phyloP scores from a whole-genome alignment of 2,329 filamentous ascomycete genomes.

The Xylariomycetidae sp. region DNA sequence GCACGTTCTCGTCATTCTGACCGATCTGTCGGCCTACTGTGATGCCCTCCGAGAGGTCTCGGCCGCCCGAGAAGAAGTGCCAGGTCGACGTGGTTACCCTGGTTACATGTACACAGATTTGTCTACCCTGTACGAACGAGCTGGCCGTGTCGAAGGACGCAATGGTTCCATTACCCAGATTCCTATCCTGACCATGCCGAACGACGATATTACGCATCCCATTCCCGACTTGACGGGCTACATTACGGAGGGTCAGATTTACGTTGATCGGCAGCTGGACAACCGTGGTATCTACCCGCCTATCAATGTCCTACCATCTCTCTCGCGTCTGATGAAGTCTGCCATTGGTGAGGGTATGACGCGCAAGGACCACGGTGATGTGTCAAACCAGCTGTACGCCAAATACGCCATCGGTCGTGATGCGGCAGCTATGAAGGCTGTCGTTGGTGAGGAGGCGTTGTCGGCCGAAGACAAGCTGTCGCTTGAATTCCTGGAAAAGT shows the following conservation, averaged over 20 bases:
- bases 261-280: slow-evolving; percentile 85
- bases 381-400: slow-evolving; percentile 98
- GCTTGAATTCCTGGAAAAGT: slow-evolving; percentile 97
- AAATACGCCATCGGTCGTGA: slow-evolving; percentile 99
- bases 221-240: slow-evolving; percentile 98
- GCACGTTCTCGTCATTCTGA: slow-evolving; percentile 98
- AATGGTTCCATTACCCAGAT: slow-evolving; percentile 99
- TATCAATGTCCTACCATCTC: slow-evolving; percentile 96
- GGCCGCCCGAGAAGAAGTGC: slow-evolving; percentile 95
- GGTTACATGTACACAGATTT: slow-evolving; percentile 99
- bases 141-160: slow-evolving; percentile 91
- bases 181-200: slow-evolving; percentile 98
- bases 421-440: slow-evolving; percentile 97
- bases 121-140: slow-evolving; percentile 99
- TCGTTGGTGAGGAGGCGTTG: slow-evolving; percentile 95
- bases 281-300: slow-evolving; percentile 98
- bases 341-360: slow-evolving; percentile 98
- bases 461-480: slow-evolving; percentile 96
- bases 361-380: slow-evolving; percentile 93
- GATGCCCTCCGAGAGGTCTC: slow-evolving; percentile 98
- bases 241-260: slow-evolving; percentile 98
- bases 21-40: slow-evolving; percentile 96
- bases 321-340: slow-evolving; percentile 99
- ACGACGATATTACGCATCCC: slow-evolving; percentile 98
- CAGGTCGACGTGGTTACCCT: slow-evolving; percentile 97